phyloP scores from a whole-genome alignment of 495 filamentous ascomycete genomes.

The Penicillium waksmanii region DNA sequence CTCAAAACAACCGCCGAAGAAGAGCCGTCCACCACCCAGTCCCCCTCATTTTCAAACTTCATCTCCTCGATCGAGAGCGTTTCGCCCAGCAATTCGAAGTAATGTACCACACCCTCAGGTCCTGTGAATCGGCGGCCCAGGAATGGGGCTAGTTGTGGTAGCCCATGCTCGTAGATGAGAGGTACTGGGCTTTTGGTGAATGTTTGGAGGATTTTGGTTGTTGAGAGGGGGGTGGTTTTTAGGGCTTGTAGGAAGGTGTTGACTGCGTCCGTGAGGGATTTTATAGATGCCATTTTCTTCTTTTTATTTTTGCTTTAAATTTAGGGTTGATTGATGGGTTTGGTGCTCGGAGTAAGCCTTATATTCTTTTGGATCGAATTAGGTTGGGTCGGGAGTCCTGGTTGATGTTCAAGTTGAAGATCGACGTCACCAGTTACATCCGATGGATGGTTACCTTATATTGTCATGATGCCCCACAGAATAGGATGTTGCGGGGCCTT shows the following conservation, averaged over 20 bases:
- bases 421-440: too few species aligned
- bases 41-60: slow-evolving; percentile 47
- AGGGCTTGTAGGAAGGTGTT: slow-evolving; percentile 53
- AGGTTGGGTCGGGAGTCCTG: too few species aligned
- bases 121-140: slow-evolving; percentile 60
- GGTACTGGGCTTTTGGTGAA: slow-evolving; percentile 51
- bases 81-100: slow-evolving; percentile 50
- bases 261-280: slow-evolving; percentile 46
- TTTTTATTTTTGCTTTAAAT: slow-evolving; percentile 1
- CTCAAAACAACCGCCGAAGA: slow-evolving; percentile 49
- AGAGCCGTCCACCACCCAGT: slow-evolving; percentile 55
- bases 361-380: too few species aligned
- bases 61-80: slow-evolving; percentile 51
- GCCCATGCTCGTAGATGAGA: slow-evolving; percentile 59
- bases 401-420: not conserved
- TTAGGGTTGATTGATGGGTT: too few species aligned
- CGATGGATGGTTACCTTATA: too few species aligned
- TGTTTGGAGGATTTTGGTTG: slow-evolving; percentile 50
- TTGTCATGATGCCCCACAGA: too few species aligned
- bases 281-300: slow-evolving; percentile 28
- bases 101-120: slow-evolving; percentile 45
- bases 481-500: not conserved
- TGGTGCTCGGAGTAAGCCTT: too few species aligned
- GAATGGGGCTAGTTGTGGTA: slow-evolving; percentile 63
- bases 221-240: slow-evolving; percentile 30